Percentiles rank a stretch among this genome's conserved stretches.
Evolutionary conservation across 371 early-diverging fungal species (phyloP).

Genomic region (Mucor sp.): DNA sequence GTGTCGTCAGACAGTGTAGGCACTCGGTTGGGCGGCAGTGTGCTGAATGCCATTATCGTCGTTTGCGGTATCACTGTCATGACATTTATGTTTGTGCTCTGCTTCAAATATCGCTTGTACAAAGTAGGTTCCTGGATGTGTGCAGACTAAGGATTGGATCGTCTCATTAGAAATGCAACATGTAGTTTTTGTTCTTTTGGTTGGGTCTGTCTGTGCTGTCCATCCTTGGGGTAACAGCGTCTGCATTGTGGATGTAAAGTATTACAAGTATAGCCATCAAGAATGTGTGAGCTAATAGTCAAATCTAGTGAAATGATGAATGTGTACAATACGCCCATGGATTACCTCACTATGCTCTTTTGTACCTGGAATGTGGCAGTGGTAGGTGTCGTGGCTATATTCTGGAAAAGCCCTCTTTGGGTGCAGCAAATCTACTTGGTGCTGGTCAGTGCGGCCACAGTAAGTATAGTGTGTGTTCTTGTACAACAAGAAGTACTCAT

Average conservation of each 20-base stretch:
- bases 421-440: slow-evolving; percentile 27
- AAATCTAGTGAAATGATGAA: slow-evolving; percentile 22
- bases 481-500: background rate
- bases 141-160: background rate
- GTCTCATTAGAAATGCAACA: background rate
- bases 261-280: background rate
- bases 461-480: background rate
- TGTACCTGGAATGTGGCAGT: slow-evolving; percentile 25
- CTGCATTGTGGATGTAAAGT: slow-evolving; percentile 25
- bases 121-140: slow-evolving; percentile 5
- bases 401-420: slow-evolving; percentile 29
- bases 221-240: slow-evolving; percentile 18
- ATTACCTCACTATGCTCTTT: slow-evolving; percentile 17
- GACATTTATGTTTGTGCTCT: slow-evolving; percentile 27
- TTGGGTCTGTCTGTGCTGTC: slow-evolving; percentile 28
- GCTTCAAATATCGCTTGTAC: slow-evolving; percentile 26
- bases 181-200: slow-evolving; percentile 28
- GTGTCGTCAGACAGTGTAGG: slow-evolving; percentile 13
- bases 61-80: slow-evolving; percentile 16
- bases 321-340: slow-evolving; percentile 15
- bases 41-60: slow-evolving; percentile 16
- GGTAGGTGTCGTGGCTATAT: slow-evolving; percentile 24
- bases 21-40: slow-evolving; percentile 19
- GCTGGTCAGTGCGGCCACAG: slow-evolving; percentile 23
- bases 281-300: background rate